These are phyloP conservation scores for Raffaelea ambrosiae DNA, from an alignment of 2,329 filamentous ascomycete genomes.

Conservation along the genomic window DNA sequence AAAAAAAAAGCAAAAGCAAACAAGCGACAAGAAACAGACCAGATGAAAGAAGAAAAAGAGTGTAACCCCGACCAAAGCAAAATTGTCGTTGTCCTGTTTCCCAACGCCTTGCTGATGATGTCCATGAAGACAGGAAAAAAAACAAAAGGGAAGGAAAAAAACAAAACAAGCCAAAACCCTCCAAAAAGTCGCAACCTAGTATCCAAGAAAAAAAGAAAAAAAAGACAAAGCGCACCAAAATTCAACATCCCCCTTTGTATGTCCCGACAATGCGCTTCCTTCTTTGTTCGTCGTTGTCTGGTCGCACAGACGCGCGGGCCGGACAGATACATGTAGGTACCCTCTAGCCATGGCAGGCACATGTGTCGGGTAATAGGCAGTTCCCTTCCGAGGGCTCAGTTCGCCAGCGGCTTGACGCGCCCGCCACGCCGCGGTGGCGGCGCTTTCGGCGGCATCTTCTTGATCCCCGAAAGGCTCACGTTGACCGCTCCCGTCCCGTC, in stretches of 20 bases:
- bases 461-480: slow-evolving; percentile 1
- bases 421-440: slow-evolving; percentile 11
- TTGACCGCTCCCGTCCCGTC: background rate
- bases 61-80: background rate
- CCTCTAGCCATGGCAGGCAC: no score
- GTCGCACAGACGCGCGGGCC: no score
- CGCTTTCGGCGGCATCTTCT: slow-evolving; percentile 16
- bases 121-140: background rate
- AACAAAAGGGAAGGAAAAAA: background rate
- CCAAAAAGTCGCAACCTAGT: background rate
- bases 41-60: background rate
- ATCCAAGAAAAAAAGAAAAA: background rate
- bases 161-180: background rate
- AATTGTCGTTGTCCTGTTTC: background rate
- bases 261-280: no score
- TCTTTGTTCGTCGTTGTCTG: no score
- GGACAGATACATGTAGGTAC: no score
- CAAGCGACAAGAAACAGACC: background rate
- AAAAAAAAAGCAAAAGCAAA: no score
- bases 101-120: slow-evolving; percentile 1
- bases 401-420: no score
- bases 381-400: no score
- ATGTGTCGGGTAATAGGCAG: no score
- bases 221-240: background rate
- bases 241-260: no score